Evolutionary conservation across 805 yeast species (phyloP).

Genomic region (Pichia cabralensis): DNA sequence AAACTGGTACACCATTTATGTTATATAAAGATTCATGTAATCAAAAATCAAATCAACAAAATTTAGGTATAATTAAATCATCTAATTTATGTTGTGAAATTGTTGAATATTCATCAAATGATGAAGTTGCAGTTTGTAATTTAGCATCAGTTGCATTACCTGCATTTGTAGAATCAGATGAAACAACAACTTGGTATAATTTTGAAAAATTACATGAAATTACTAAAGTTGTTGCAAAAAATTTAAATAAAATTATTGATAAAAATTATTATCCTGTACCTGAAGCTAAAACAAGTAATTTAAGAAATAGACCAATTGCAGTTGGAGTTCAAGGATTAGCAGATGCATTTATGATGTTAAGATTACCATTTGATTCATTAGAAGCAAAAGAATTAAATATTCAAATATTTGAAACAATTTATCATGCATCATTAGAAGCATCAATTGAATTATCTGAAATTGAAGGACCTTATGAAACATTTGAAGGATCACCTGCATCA

Average conservation of each 20-base stretch:
- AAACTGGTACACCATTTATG: constrained; percentile 59
- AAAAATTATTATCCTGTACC: constrained; percentile 47
- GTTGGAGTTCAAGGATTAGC: constrained; percentile 58
- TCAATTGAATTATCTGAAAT: constrained; percentile 42
- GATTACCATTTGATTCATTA: constrained; percentile 48
- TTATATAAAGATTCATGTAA: constrained; percentile 55
- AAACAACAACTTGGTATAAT: constrained; percentile 36
- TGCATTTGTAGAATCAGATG: constrained; percentile 40
- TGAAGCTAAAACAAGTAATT: constrained; percentile 42
- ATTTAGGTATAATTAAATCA: constrained; percentile 49
- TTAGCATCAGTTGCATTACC: constrained; percentile 53
- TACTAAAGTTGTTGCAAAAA: constrained; percentile 43
- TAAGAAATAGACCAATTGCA: constrained; percentile 53
- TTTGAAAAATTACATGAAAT: constrained; percentile 47
- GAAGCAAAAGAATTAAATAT: constrained; percentile 48
- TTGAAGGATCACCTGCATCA: constrained; percentile 50
- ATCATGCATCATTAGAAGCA: constrained; percentile 50
- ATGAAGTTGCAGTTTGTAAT: constrained; percentile 53
- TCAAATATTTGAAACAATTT: constrained; percentile 52
- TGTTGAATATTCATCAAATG: constrained; percentile 49
- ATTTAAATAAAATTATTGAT: constrained; percentile 48
- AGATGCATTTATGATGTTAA: constrained; percentile 44
- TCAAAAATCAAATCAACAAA: constrained; percentile 48
- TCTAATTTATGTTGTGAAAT: constrained; percentile 56
- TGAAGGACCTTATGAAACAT: constrained; percentile 43